Conservation (phyloP, 208 protist species). For the Vickermania spadyakhi region DNA sequence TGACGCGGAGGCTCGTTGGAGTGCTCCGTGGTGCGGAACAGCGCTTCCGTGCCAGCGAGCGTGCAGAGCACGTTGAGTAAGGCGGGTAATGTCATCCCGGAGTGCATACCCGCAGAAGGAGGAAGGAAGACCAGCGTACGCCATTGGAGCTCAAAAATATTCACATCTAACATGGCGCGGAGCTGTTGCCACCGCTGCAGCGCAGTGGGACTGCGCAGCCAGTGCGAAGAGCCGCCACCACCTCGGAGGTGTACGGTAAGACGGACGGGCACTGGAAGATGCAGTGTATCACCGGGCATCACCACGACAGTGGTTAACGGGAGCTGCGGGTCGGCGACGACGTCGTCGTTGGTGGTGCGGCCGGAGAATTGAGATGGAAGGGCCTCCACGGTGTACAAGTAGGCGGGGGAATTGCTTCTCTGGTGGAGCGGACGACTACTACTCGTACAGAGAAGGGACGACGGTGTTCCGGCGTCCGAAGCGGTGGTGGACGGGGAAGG, state of each 20-base stretch:
- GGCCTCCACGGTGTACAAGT: not conserved
- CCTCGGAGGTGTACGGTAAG: not conserved
- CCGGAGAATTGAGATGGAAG: not conserved
- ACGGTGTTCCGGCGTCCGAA: not conserved
- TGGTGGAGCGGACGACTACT: too few species aligned
- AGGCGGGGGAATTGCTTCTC: not conserved
- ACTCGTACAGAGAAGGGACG: not conserved
- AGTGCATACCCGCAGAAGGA: not conserved
- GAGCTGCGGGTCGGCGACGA: not conserved
- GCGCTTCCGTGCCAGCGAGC: not conserved
- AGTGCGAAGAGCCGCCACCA: not conserved
- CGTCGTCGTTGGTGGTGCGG: not conserved
- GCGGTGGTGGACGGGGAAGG: not conserved
- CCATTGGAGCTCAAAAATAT: not conserved
- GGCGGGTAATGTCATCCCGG: not conserved
- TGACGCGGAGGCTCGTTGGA: too few species aligned
- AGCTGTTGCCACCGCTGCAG: too few species aligned
- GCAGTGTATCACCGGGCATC: not conserved
- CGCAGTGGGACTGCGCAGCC: too few species aligned
- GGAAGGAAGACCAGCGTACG: not conserved
- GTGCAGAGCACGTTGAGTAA: not conserved
- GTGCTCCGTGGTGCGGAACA: too few species aligned
- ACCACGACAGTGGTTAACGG: not conserved
- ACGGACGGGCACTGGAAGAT: not conserved
- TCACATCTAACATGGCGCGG: not conserved